These are phyloP conservation scores for Kluyveromyces starmeri DNA, from an alignment of 805 yeast species.

Conservation along the genomic window DNA sequence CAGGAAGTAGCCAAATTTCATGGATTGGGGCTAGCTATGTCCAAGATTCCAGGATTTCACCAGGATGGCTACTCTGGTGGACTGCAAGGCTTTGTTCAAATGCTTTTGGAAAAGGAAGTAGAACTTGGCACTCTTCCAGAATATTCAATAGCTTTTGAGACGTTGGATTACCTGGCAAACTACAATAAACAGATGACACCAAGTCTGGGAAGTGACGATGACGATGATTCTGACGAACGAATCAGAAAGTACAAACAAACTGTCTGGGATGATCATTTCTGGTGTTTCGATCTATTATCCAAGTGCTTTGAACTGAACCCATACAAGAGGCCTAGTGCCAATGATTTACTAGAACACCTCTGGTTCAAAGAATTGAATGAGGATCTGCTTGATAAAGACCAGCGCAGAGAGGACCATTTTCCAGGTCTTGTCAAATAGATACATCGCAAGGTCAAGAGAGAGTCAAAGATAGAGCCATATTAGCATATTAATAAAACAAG, in stretches of 20 bases:
- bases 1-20: conserved; percentile 73
- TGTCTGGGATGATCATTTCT: conserved; percentile 30
- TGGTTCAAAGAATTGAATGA: conserved; percentile 44
- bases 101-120: conserved; percentile 24
- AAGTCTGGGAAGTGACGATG: conserved; percentile 7
- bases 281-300: conserved; percentile 47
- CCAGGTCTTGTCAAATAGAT: neutral
- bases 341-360: conserved; percentile 45
- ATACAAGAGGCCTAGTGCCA: conserved; percentile 46
- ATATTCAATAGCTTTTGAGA: conserved; percentile 65
- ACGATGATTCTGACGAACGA: conserved; percentile 13
- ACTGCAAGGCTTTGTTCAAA: conserved; percentile 23
- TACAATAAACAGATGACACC: conserved; percentile 29
- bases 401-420: conserved; percentile 4
- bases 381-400: conserved; percentile 5
- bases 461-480: too few relatives aligned
- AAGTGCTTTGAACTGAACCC: conserved; percentile 54
- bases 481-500: too few relatives aligned
- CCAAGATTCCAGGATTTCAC: conserved; percentile 37
- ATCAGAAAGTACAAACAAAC: conserved; percentile 27
- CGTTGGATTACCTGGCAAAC: conserved; percentile 38
- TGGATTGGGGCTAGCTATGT: conserved; percentile 78
- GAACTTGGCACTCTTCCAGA: conserved; percentile 55
- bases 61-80: conserved; percentile 32
- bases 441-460: too few relatives aligned